These are phyloP conservation scores for Aspergillus sp. DNA, from an alignment of 2,329 filamentous ascomycete species.

Conservation along the genomic window DNA sequence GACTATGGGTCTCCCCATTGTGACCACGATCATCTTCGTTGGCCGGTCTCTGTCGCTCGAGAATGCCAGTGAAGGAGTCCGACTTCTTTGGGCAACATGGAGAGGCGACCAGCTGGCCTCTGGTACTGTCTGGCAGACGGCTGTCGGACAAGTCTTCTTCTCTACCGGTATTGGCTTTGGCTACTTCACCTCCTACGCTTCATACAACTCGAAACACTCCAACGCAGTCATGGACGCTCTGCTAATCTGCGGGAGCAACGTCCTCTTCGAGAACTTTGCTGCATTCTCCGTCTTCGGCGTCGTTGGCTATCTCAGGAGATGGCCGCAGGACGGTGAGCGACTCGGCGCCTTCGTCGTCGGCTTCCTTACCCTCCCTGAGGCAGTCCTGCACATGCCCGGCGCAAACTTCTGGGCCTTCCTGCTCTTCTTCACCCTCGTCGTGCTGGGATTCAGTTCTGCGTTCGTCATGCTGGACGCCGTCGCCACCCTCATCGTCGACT, in stretches of 20 bases:
- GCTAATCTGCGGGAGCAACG: conserved; percentile 56
- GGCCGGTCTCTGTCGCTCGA: conserved; percentile 55
- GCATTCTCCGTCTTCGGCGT: conserved; percentile 57
- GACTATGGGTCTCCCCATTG: conserved; percentile 61
- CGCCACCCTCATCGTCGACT: conserved; percentile 55
- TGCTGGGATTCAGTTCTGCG: conserved; percentile 59
- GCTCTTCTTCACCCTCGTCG: conserved; percentile 59
- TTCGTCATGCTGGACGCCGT: conserved; percentile 61
- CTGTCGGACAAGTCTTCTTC: conserved; percentile 61
- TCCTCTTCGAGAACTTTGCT: conserved; percentile 56
- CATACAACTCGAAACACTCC: conserved; percentile 57
- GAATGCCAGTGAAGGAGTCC: conserved; percentile 55
- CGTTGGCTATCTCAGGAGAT: conserved; percentile 49
- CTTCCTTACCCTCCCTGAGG: conserved; percentile 58
- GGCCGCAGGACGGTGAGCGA: conserved; percentile 37
- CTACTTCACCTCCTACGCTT: conserved; percentile 60
- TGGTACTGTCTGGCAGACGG: conserved; percentile 60
- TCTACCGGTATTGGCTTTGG: conserved; percentile 60
- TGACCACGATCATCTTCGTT: conserved; percentile 57
- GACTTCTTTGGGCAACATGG: conserved; percentile 51
- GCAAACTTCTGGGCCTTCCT: conserved; percentile 60
- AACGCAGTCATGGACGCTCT: conserved; percentile 61
- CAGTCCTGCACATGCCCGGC: conserved; percentile 57
- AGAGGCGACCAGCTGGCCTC: conserved; percentile 51
- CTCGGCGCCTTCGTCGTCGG: conserved; percentile 59